A percentile compares a stretch with the other conserved stretches of the same genome.
These are phyloP conservation scores for Petunia hybrid DNA, from an alignment of 305 asterid species.

Conservation along the genomic window DNA sequence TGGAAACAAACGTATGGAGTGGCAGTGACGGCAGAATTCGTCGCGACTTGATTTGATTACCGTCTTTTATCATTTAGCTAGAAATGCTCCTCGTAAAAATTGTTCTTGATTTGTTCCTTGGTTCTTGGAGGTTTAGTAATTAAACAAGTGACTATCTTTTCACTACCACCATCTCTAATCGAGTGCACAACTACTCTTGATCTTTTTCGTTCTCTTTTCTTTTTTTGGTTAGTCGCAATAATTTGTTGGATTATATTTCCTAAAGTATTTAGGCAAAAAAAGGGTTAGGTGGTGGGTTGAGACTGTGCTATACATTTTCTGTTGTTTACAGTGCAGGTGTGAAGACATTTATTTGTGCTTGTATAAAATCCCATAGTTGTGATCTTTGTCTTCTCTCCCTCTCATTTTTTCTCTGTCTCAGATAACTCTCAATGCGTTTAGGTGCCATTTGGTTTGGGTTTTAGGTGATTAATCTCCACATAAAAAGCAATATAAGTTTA, in stretches of 20 bases:
- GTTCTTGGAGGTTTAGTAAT: background rate
- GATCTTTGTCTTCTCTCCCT: background rate
- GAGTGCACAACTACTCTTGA: background rate
- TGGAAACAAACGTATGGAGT: background rate
- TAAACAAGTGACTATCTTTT: background rate
- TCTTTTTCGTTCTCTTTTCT: background rate
- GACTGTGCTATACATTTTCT: background rate
- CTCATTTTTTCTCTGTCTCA: background rate
- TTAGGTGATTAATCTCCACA: too few species aligned
- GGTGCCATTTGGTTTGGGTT: too few species aligned
- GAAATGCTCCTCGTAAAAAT: background rate
- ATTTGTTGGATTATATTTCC: background rate
- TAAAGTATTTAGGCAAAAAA: background rate
- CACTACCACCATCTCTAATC: background rate
- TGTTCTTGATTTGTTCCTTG: background rate
- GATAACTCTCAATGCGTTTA: background rate
- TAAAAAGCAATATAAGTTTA: too few species aligned
- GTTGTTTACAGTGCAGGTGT: background rate
- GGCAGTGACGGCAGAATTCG: background rate
- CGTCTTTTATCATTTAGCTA: background rate
- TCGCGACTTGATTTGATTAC: background rate
- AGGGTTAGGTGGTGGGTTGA: background rate
- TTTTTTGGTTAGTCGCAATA: background rate
- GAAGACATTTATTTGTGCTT: background rate
- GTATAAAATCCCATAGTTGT: background rate